phyloP scores from a whole-genome alignment of 1,284 basidiomycete species.

The Stygiomarasmius scandens region DNA sequence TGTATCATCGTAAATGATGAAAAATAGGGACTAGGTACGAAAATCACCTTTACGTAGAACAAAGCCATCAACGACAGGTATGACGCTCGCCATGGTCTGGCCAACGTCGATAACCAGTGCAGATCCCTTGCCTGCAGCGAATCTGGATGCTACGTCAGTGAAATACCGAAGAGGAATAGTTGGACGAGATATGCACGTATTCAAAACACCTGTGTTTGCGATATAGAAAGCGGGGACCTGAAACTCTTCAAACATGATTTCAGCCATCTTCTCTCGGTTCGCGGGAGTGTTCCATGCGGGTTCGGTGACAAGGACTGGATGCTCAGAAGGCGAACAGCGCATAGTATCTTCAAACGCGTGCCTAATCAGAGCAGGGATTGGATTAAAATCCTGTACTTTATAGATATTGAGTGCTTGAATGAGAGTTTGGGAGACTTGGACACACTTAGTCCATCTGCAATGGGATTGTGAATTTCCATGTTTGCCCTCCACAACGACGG shows the following conservation, averaged over 20 bases:
- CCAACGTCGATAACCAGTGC: conserved; percentile 96
- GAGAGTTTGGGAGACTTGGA: conserved; percentile 20
- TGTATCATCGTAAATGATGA: neutral
- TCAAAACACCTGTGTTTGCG: conserved; percentile 94
- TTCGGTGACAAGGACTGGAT: conserved; percentile 93
- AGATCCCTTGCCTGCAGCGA: conserved; percentile 95
- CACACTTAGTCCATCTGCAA: conserved; percentile 86
- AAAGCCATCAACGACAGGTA: conserved; percentile 97
- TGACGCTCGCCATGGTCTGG: conserved; percentile 85
- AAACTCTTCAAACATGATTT: conserved; percentile 97
- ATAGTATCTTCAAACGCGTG: conserved; percentile 80
- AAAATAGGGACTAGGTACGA: neutral
- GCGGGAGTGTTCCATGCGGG: conserved; percentile 93
- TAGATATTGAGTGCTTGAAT: conserved; percentile 14
- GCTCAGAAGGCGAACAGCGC: conserved; percentile 76
- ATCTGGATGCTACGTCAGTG: conserved; percentile 49
- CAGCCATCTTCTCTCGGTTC: conserved; percentile 90
- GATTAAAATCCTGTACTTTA: conserved; percentile 79
- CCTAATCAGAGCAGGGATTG: conserved; percentile 73
- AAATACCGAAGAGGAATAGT: conserved; percentile 18
- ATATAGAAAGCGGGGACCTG: conserved; percentile 96
- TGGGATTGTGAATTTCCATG: conserved; percentile 87
- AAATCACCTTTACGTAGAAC: conserved; percentile 88
- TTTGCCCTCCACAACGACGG: conserved; percentile 90
- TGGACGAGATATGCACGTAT: conserved; percentile 64